Base-by-base conservation (phyloP, 768 basidiomycete species). In the Kwoniella sp. region DNA sequence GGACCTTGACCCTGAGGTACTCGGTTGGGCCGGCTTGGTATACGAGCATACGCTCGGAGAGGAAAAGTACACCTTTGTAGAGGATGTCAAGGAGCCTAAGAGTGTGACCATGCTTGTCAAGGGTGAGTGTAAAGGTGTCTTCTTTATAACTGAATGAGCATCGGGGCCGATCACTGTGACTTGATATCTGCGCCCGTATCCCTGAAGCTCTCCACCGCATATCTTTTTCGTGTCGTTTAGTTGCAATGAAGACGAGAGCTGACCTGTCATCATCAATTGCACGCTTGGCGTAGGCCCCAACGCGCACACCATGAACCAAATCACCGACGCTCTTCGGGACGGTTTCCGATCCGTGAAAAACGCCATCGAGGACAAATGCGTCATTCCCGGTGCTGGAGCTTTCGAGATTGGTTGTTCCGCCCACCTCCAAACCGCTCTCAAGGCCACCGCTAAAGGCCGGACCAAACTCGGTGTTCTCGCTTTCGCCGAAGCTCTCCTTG, bases 11-110 rank as follows among this genome's bases (percentile, higher is more conserved):
- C 92, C 95, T 15, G 88, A 89, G 57, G 85, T 92, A 33, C 87
- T 99, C 54, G 96, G 96, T 30, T 96, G 91, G 90, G 96, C 96
- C 46, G 96, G 96, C 9, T 87, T 98, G 66, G 92, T 99, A 29
- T 99, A 99, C 83, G 96, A 99, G 82, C 93, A 97, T 81, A 97
- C 94, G 21, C 86, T 99, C 30, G 96, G 96, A 69, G 96, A 99
- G 82, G 96, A 99, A 78, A 99, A 98, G 78, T 99, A 85, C 81
- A 99, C 96, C 0, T 98, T 98, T 77, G 84, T 99, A 59, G 96
- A 98, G 81, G 91, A 99, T 68, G 95, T 97, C 80, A 91, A 89
- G 81, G 86, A 89, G 64, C 95, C 96, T 27, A 94, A 91, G 84
- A 89, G 88, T 60, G 96, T 97, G 57, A 98, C 96, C 4, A 84